Evolutionary conservation across 2,329 filamentous ascomycete species (phyloP), one percentile per base, ranked within the genome.

Genomic region (Thielaviopsis ethacetica): DNA sequence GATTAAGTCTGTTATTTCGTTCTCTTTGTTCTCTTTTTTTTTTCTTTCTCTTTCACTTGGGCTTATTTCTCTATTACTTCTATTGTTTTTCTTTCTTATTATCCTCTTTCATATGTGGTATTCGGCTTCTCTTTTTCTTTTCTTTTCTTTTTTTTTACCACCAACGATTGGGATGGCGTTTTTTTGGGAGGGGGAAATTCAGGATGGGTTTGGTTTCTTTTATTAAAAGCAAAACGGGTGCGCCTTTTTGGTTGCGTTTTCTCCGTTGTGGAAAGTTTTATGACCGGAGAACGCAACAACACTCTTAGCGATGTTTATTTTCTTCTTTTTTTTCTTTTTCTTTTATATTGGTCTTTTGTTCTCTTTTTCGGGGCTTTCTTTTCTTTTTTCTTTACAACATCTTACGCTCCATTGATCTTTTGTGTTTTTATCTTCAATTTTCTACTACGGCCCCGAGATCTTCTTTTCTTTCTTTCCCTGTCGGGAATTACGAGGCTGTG

Each of bases 21-120:
- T n/a, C n/a, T n/a, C n/a, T n/a, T n/a, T n/a, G n/a, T 55, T 21
- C 47, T 44, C 52, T 50, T 56, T 49, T 12, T 58, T 58, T 55
- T 52, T 17, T 50, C 38, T 58, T 53, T 41, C 3, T 54, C 13
- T 59, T 55, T 59, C 6, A 13, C 30, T 3, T 26, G 13, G 50
- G 22, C 6, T 7, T 24, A 10, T 0, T 53, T 26, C 13, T 22
- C 17, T n/a, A 53, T 54, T 17, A 54, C 50, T 50, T 59, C n/a
- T 50, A 5, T 41, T n/a, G 49, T 50, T 50, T 54, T 22, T 10
- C 7, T 3, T 54, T 55, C n/a, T 27, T 56, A n/a, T 19, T 53
- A 49, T 53, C 10, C 53, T 13, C 12, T 22, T 12, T 21, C 22
- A 30, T n/a, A 19, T 21, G 13, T 21, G 30, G 17, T 19, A 34